Percentiles rank a stretch among this genome's conserved stretches.
phyloP scores from a whole-genome alignment of 2,329 filamentous ascomycete species.

The Keithomyces neogunnii region DNA sequence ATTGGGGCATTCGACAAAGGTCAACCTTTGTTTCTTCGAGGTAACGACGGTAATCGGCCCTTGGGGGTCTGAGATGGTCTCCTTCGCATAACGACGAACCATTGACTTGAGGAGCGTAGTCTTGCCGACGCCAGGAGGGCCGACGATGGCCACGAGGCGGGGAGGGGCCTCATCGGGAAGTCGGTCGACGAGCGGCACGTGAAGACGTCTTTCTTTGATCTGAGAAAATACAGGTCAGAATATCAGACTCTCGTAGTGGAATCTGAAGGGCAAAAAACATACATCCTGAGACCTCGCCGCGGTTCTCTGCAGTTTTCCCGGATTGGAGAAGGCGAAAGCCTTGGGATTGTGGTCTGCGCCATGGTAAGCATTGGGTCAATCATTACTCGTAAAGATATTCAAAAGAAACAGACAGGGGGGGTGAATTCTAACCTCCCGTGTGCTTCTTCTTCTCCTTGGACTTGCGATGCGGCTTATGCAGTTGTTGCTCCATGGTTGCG shows the following conservation, averaged over 20 bases:
- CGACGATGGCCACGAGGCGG: constrained; percentile 86
- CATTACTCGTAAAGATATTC: not conserved
- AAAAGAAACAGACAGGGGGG: not conserved
- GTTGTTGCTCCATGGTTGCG: constrained; percentile 65
- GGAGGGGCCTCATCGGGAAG: constrained; percentile 92
- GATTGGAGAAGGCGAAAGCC: constrained; percentile 77
- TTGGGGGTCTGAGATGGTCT: constrained; percentile 80
- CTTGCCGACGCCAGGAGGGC: constrained; percentile 90
- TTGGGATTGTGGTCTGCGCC: constrained; percentile 68
- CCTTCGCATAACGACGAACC: constrained; percentile 90
- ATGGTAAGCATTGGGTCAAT: constrained; percentile 11
- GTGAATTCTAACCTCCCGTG: constrained; percentile 42
- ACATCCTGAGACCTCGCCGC: constrained; percentile 67
- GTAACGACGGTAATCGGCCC: constrained; percentile 95
- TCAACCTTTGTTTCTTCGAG: constrained; percentile 88
- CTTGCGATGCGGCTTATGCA: constrained; percentile 77
- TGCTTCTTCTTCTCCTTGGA: constrained; percentile 76
- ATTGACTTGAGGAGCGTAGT: constrained; percentile 93
- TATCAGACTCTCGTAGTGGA: not conserved
- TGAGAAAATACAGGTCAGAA: constrained; percentile 21
- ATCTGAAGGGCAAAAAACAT: constrained; percentile 14
- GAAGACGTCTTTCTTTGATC: constrained; percentile 92
- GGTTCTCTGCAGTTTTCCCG: constrained; percentile 70
- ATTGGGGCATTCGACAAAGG: constrained; percentile 96
- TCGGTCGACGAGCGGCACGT: constrained; percentile 93